Evolutionary conservation across 75 land plant species (phyloP).

Genomic region (Sequoiadendron giganteum): DNA sequence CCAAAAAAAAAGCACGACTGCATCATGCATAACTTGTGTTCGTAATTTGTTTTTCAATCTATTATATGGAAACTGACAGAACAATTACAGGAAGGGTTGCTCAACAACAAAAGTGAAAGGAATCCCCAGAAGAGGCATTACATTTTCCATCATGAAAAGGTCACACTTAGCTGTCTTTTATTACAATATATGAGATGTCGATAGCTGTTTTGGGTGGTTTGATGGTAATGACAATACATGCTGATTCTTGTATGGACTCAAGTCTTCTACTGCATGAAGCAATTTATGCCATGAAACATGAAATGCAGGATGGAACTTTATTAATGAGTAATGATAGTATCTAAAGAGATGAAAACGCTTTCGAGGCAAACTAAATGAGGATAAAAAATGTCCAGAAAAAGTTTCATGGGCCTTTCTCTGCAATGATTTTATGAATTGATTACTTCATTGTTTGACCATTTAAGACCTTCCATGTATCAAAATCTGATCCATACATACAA

Average conservation of each 20-base stretch:
- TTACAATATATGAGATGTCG: background rate
- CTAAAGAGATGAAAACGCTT: background rate
- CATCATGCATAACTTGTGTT: background rate
- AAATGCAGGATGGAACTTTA: background rate
- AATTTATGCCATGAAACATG: background rate
- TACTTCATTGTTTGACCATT: background rate
- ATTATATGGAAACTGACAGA: background rate
- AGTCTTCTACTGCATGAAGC: background rate
- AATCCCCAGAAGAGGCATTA: background rate
- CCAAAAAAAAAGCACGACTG: background rate
- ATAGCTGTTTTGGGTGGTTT: background rate
- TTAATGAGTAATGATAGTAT: background rate
- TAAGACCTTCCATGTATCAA: background rate
- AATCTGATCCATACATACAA: background rate
- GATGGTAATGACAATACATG: background rate
- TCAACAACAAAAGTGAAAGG: background rate
- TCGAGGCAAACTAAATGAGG: background rate
- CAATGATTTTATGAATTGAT: background rate
- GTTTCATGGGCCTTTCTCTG: background rate
- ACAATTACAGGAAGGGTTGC: background rate
- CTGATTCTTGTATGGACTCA: background rate
- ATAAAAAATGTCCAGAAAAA: background rate
- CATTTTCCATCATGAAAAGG: background rate
- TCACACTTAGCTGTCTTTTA: background rate
- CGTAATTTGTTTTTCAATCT: background rate